Conservation (phyloP, 140 eudicot genomes). For the Bidens hawaiensis region DNA sequence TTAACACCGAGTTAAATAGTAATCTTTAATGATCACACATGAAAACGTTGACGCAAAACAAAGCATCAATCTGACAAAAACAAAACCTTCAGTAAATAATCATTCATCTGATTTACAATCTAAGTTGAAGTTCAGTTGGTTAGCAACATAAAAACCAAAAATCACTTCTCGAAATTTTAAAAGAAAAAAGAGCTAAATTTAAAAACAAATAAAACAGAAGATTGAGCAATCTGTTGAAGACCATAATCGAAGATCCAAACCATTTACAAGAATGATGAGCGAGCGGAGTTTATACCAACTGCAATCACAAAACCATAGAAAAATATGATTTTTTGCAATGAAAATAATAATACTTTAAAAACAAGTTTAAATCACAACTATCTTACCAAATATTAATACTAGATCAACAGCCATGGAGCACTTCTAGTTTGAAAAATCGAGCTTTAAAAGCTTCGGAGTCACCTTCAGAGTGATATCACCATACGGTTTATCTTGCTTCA, state of each 20-base stretch:
- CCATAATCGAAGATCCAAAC: not conserved
- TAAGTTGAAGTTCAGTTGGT: not conserved
- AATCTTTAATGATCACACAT: no score
- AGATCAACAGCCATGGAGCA: not conserved
- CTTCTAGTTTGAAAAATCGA: slow-evolving; percentile 32
- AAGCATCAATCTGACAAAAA: not conserved
- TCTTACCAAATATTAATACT: slow-evolving; percentile 33
- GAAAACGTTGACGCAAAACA: not conserved
- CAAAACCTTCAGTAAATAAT: not conserved
- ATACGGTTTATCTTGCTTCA: slow-evolving; percentile 61
- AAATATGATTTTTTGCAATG: not conserved
- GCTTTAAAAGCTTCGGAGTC: slow-evolving; percentile 60
- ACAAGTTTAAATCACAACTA: not conserved
- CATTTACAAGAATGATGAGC: slow-evolving; percentile 21
- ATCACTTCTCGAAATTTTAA: not conserved
- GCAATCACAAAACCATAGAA: slow-evolving; percentile 13
- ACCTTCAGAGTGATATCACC: slow-evolving; percentile 57
- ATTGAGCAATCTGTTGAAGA: slow-evolving; percentile 1
- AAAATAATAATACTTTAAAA: not conserved
- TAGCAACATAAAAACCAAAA: slow-evolving; percentile 7
- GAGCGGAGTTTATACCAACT: slow-evolving; percentile 14
- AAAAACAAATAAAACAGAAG: not conserved
- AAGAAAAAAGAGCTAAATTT: no score
- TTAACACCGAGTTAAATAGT: no score
- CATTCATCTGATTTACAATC: not conserved